Conservation (phyloP, 768 basidiomycete genomes). For the Russula sp. region DNA sequence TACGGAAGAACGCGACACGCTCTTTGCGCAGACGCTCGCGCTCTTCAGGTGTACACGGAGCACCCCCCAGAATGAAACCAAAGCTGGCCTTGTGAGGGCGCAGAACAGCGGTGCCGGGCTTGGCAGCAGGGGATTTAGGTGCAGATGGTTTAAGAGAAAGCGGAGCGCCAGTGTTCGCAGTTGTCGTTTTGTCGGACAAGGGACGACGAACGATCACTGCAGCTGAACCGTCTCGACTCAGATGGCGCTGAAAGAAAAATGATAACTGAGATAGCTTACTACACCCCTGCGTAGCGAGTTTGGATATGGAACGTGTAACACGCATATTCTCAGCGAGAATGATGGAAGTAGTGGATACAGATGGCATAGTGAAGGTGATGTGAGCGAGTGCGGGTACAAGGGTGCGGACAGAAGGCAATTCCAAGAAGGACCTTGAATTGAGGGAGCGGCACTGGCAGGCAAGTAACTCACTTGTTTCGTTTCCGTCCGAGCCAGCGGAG, state of each 20-base stretch:
- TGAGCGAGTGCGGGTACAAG: neutral
- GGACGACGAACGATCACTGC: constrained; percentile 10
- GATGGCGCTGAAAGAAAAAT: neutral
- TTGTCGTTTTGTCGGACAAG: neutral
- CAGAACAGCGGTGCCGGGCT: neutral
- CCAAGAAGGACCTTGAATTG: neutral
- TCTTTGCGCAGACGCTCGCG: constrained; percentile 12
- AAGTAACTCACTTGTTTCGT: no score
- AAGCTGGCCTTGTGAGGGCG: constrained; percentile 9
- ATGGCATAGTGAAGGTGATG: constrained; percentile 2
- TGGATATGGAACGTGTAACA: constrained; percentile 11
- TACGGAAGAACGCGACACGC: constrained; percentile 13
- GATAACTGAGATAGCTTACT: neutral
- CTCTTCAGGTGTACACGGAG: neutral
- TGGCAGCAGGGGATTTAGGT: neutral
- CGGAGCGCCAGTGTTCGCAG: neutral
- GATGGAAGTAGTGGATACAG: constrained; percentile 2
- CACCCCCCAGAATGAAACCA: constrained; percentile 2
- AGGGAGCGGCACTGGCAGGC: neutral
- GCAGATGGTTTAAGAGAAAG: neutral
- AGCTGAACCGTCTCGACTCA: neutral
- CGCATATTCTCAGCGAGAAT: constrained; percentile 15
- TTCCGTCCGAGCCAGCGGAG: no score
- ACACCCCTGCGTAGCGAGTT: neutral
- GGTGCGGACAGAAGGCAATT: neutral